phyloP scores from a whole-genome alignment of 768 basidiomycete genomes.

The Boletus sp. region DNA sequence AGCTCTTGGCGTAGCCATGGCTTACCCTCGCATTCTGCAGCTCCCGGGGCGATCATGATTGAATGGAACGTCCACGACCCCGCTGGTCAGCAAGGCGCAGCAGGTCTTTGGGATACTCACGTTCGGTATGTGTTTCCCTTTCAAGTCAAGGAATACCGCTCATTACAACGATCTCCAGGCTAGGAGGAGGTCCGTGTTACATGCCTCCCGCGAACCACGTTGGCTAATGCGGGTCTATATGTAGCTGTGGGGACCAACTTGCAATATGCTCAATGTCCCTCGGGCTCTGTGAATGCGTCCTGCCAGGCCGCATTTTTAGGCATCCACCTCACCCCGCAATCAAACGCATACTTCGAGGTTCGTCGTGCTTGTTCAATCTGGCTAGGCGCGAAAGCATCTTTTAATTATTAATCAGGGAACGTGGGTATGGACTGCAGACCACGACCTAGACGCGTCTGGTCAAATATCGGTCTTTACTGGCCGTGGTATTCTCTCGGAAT shows the following conservation, averaged over 20 bases:
- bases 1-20: not conserved
- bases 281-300: constrained; percentile 37
- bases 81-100: constrained; percentile 47
- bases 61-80: constrained; percentile 64
- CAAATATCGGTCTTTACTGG: constrained; percentile 61
- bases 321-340: constrained; percentile 54
- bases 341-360: constrained; percentile 66
- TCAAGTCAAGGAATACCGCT: not conserved
- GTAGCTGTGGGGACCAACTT: constrained; percentile 54
- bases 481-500: constrained; percentile 72
- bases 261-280: constrained; percentile 41
- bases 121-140: constrained; percentile 24
- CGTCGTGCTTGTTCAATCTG: not conserved
- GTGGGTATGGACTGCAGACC: constrained; percentile 84
- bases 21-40: constrained; percentile 5
- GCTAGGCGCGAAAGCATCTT: too few species aligned
- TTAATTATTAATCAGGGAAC: constrained; percentile 46
- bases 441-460: constrained; percentile 52
- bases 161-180: constrained; percentile 6
- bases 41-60: constrained; percentile 46
- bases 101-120: constrained; percentile 52
- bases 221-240: not conserved
- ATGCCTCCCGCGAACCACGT: too few species aligned
- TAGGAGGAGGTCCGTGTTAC: constrained; percentile 24
- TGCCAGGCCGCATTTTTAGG: constrained; percentile 68